These are phyloP conservation scores for Calvatia gigantea DNA, from an alignment of 768 basidiomycete species.

Conservation along the genomic window DNA sequence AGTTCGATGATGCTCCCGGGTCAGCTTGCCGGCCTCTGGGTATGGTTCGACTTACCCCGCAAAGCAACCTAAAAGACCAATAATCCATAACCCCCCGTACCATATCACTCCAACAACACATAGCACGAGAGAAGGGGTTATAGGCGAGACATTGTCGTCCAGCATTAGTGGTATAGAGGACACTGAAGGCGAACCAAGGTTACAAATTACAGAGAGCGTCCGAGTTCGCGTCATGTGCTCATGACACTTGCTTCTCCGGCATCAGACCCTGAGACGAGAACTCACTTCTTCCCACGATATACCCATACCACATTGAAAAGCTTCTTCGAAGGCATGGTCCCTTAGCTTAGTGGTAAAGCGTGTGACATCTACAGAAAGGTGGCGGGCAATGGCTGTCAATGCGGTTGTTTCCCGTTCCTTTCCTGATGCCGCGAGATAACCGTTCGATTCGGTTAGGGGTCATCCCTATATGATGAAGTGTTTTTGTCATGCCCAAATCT, in stretches of 20 bases:
- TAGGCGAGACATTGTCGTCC: conserved; percentile 20
- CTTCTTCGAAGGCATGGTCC: conserved; percentile 14
- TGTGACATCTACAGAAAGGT: conserved; percentile 26
- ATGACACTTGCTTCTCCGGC: not conserved
- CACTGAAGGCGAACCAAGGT: not conserved
- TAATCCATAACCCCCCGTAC: conserved; percentile 59
- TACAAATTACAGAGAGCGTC: not conserved
- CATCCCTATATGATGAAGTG: conserved; percentile 15
- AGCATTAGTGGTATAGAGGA: conserved; percentile 12
- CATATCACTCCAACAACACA: conserved; percentile 49
- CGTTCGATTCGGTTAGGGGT: conserved; percentile 33
- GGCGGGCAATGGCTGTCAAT: not conserved
- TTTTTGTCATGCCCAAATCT: conserved; percentile 6
- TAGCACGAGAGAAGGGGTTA: conserved; percentile 13
- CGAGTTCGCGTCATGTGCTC: not conserved
- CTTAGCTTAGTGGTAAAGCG: conserved; percentile 34
- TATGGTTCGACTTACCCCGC: conserved; percentile 54
- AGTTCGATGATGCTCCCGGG: not conserved
- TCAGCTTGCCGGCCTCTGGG: not conserved
- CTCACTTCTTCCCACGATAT: not conserved
- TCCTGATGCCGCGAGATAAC: conserved; percentile 27
- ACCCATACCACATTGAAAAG: not conserved
- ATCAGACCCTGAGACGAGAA: not conserved
- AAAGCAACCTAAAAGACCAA: conserved; percentile 64
- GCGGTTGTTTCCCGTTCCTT: not conserved